Evolutionary conservation across 2,329 filamentous ascomycete species (phyloP).

Genomic region (Hypoxylon sp.): DNA sequence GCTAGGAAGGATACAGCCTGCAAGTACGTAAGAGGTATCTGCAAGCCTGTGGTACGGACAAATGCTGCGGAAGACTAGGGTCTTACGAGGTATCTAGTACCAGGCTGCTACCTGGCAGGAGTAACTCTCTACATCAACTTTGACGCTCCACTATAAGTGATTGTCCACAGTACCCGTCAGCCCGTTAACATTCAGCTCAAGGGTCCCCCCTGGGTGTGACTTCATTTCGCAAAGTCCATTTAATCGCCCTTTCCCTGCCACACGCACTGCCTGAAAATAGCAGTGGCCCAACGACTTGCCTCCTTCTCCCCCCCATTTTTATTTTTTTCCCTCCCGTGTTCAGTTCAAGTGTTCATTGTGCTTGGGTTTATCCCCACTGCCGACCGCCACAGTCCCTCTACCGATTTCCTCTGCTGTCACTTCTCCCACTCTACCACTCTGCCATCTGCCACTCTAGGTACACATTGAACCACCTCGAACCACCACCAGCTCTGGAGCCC

Average conservation of each 20-base stretch:
- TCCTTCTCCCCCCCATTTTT: constrained; percentile 38
- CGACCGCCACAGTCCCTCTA: constrained; percentile 36
- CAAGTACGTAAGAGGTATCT: constrained; percentile 23
- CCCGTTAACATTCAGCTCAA: constrained; percentile 38
- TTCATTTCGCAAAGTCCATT: constrained; percentile 48
- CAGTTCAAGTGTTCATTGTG: constrained; percentile 15
- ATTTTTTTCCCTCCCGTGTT: constrained; percentile 34
- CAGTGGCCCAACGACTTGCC: constrained; percentile 40
- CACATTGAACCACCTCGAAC: constrained; percentile 45
- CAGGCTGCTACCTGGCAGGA: constrained; percentile 14
- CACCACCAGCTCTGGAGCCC: constrained; percentile 26
- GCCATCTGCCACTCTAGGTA: constrained; percentile 7
- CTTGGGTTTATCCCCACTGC: constrained; percentile 36
- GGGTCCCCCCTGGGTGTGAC: constrained; percentile 41
- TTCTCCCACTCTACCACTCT: constrained; percentile 3
- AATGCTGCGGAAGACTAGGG: constrained; percentile 3
- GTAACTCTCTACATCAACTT: constrained; percentile 26
- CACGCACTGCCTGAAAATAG: constrained; percentile 40
- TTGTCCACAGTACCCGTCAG: constrained; percentile 43
- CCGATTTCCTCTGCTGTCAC: constrained; percentile 13
- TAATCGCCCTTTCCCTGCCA: constrained; percentile 43
- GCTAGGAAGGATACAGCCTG: constrained; percentile 23
- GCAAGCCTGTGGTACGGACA: constrained; percentile 6
- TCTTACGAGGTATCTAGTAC: constrained; percentile 29
- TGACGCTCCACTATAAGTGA: constrained; percentile 33